Conservation (phyloP, 2,329 filamentous ascomycete genomes). For the Ceratocystis destructans region DNA sequence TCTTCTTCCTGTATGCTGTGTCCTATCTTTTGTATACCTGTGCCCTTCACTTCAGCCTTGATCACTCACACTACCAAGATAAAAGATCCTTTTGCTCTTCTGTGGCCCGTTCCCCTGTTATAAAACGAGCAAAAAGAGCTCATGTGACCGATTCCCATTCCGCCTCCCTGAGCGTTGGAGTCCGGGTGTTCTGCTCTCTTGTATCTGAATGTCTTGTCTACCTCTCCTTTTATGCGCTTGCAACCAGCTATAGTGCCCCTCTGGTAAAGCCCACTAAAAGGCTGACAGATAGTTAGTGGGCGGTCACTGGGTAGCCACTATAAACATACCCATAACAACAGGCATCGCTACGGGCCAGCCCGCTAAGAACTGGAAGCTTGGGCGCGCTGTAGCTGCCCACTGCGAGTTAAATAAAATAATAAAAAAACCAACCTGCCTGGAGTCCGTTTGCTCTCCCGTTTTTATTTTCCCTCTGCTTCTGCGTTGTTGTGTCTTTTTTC, state of each 20-base stretch:
- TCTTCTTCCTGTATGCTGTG: too few relatives aligned
- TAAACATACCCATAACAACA: neutral
- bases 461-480: constrained; percentile 3
- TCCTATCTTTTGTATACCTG: too few relatives aligned
- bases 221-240: neutral
- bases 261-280: neutral
- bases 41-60: too few relatives aligned
- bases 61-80: too few relatives aligned
- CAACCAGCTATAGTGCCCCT: neutral
- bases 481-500: constrained; percentile 8
- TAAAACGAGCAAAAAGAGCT: neutral
- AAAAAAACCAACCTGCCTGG: neutral
- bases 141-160: neutral
- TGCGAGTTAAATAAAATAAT: neutral
- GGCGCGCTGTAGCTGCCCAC: neutral
- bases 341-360: neutral
- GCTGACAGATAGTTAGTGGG: neutral
- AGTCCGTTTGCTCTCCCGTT: constrained; percentile 9
- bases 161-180: neutral
- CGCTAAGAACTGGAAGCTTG: neutral
- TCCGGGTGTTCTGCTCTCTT: constrained; percentile 1
- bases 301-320: neutral
- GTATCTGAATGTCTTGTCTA: neutral
- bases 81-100: neutral
- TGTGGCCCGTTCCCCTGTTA: neutral